Conservation (phyloP, 495 filamentous ascomycete species). For the Xylaria intraflava region DNA sequence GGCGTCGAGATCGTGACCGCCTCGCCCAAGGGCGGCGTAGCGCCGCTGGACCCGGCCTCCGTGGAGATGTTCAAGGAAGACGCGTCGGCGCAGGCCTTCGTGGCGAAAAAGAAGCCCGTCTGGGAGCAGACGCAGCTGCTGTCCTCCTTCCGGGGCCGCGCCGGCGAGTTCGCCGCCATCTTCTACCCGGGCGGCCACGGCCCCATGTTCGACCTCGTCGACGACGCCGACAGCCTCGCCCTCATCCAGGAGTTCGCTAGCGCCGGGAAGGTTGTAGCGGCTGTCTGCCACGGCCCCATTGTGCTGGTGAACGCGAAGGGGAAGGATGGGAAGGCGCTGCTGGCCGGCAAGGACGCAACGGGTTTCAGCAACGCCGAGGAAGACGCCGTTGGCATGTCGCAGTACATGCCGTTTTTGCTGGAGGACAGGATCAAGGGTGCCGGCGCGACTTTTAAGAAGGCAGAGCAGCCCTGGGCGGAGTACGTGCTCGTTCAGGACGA, state of each 20-base stretch:
- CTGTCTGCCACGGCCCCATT: slow-evolving; percentile 64
- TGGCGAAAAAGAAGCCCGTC: slow-evolving; percentile 42
- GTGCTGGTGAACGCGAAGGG: slow-evolving; percentile 52
- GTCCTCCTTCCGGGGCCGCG: slow-evolving; percentile 42
- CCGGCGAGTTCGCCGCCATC: slow-evolving; percentile 58
- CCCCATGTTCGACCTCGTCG: slow-evolving; percentile 67
- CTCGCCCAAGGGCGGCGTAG: slow-evolving; percentile 60
- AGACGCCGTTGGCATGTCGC: slow-evolving; percentile 40
- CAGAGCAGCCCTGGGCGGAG: slow-evolving; percentile 49
- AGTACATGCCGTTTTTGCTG: slow-evolving; percentile 56
- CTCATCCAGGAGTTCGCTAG: slow-evolving; percentile 56
- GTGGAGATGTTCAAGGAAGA: slow-evolving; percentile 56
- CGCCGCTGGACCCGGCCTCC: slow-evolving; percentile 60
- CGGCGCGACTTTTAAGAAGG: slow-evolving; percentile 53
- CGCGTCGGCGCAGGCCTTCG: slow-evolving; percentile 44
- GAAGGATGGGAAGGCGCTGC: slow-evolving; percentile 41
- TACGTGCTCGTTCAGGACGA: slow-evolving; percentile 51
- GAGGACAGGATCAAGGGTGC: slow-evolving; percentile 49
- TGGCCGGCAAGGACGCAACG: slow-evolving; percentile 54
- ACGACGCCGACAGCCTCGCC: slow-evolving; percentile 43
- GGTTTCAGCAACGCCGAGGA: slow-evolving; percentile 68
- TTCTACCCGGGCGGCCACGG: slow-evolving; percentile 74
- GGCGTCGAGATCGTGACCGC: slow-evolving; percentile 53
- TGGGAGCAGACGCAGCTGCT: slow-evolving; percentile 60
- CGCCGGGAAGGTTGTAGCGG: slow-evolving; percentile 55